Evolutionary conservation across 495 filamentous ascomycete genomes (phyloP).

Genomic region (Hypoxylon cercidicola): DNA sequence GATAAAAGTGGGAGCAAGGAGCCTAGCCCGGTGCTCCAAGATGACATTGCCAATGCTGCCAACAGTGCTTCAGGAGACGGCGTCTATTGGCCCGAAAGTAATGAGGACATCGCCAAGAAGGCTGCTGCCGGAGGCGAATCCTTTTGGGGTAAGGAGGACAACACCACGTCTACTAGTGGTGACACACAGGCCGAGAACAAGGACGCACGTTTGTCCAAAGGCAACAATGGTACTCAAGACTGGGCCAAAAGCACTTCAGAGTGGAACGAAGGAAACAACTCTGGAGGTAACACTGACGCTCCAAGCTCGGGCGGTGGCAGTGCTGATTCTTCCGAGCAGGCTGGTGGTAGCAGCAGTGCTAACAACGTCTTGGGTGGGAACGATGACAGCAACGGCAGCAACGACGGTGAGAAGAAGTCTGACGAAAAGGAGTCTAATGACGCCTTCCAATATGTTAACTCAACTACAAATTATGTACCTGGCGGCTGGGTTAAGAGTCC

Average conservation of each 20-base stretch:
- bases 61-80: too few relatives aligned
- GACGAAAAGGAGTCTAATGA: background rate
- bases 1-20: constrained; percentile 4
- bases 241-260: background rate
- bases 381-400: constrained; percentile 6
- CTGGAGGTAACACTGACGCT: background rate
- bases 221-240: background rate
- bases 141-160: background rate
- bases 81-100: constrained; percentile 3
- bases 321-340: constrained; percentile 10
- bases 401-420: constrained; percentile 5
- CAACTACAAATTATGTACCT: background rate
- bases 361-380: constrained; percentile 22
- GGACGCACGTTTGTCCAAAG: background rate
- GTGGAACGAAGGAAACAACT: background rate
- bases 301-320: constrained; percentile 1
- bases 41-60: background rate
- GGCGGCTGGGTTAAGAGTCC: constrained; percentile 16
- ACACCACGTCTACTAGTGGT: background rate
- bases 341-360: constrained; percentile 1
- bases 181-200: background rate
- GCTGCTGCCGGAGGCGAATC: too few relatives aligned
- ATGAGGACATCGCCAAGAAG: constrained; percentile 4
- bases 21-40: background rate
- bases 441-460: too few relatives aligned